phyloP scores from a whole-genome alignment of 2,329 filamentous ascomycete genomes.

The Ambrosiella xylebori region DNA sequence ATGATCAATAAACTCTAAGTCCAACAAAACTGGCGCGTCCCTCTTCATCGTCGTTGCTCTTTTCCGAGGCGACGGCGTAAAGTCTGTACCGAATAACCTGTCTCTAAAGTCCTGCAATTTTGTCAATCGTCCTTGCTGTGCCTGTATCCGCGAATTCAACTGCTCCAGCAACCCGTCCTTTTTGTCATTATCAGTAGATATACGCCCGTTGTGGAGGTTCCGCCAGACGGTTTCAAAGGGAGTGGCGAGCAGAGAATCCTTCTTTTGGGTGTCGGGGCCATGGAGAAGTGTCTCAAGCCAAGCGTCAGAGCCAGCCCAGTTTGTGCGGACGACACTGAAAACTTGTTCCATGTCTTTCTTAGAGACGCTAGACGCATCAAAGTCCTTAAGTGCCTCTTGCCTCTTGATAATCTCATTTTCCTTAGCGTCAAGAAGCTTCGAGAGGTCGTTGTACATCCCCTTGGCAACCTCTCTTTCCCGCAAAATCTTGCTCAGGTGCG shows the following conservation, averaged over 20 bases:
- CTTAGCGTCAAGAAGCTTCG: conserved; percentile 45
- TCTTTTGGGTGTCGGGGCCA: conserved; percentile 40
- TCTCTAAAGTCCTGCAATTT: conserved; percentile 56
- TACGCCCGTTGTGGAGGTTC: conserved; percentile 40
- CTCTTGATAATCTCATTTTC: conserved; percentile 38
- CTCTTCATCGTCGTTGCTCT: conserved; percentile 15
- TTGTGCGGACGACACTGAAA: conserved; percentile 45
- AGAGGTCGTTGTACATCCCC: conserved; percentile 44
- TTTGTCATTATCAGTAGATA: conserved; percentile 37
- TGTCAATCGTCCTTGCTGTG: conserved; percentile 50
- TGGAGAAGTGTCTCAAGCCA: conserved; percentile 57
- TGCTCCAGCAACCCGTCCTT: conserved; percentile 45
- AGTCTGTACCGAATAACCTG: conserved; percentile 24
- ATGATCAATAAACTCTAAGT: conserved; percentile 38
- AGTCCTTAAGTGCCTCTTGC: conserved; percentile 27
- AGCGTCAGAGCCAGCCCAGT: conserved; percentile 62
- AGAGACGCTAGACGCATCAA: no score
- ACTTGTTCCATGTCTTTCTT: conserved; percentile 31
- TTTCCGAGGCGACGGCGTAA: conserved; percentile 16
- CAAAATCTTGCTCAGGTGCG: conserved; percentile 42
- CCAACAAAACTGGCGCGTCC: conserved; percentile 24
- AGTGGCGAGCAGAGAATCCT: conserved; percentile 46
- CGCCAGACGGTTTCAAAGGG: conserved; percentile 58
- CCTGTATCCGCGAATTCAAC: conserved; percentile 48
- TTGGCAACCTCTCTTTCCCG: conserved; percentile 42